These are phyloP conservation scores for Blepharisma stoltei DNA, from an alignment of 73 alveolate species.

Conservation along the genomic window DNA sequence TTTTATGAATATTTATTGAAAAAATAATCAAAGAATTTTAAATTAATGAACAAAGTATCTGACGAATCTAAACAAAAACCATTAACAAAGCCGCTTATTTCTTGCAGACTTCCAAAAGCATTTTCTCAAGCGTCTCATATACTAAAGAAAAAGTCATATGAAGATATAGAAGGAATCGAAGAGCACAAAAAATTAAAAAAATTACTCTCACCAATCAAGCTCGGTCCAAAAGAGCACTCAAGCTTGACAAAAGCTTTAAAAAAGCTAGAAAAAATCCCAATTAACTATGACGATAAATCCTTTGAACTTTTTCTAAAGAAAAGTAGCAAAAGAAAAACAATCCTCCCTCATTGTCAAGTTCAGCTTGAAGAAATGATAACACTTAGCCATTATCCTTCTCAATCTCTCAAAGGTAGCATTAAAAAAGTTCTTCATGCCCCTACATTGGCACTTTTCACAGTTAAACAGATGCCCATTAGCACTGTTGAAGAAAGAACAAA, in stretches of 20 bases:
- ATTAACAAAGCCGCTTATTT: not conserved
- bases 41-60: too few relatives aligned
- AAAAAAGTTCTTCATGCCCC: conserved; percentile 82
- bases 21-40: too few relatives aligned
- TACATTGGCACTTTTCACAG: conserved; percentile 49
- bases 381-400: conserved; percentile 34
- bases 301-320: not conserved
- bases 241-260: not conserved
- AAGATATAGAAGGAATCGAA: not conserved
- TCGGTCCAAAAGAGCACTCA: not conserved
- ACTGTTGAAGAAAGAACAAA: conserved; percentile 52
- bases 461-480: conserved; percentile 66
- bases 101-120: conserved; percentile 13
- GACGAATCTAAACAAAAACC: too few relatives aligned
- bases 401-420: conserved; percentile 54
- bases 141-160: not conserved
- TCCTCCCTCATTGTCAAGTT: not conserved
- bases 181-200: conserved; percentile 23
- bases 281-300: not conserved
- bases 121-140: conserved; percentile 10
- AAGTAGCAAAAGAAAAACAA: too few relatives aligned
- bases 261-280: not conserved
- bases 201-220: conserved; percentile 5
- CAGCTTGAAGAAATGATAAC: conserved; percentile 56
- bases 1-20: too few relatives aligned